A percentile compares a stretch with the other conserved stretches of the same genome.
These are phyloP conservation scores for Betula pendula DNA, from an alignment of 306 rosid genomes.

Conservation along the genomic window DNA sequence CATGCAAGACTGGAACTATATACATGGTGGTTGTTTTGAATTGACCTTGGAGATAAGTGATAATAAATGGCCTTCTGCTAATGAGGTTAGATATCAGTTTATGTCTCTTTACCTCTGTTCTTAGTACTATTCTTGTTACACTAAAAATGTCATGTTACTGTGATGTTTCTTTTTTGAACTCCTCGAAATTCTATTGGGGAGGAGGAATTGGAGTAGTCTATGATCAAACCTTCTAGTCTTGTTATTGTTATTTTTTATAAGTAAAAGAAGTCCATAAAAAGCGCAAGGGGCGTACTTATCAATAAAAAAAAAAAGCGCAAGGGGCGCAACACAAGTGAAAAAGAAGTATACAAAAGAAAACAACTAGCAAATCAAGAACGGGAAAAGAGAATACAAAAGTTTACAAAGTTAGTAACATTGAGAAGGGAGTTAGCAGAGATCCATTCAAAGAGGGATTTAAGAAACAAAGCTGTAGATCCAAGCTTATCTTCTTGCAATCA, in stretches of 20 bases:
- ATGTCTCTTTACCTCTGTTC: neutral
- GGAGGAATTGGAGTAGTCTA: neutral
- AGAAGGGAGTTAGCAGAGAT: too few species aligned
- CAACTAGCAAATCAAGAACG: too few species aligned
- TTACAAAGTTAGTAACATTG: too few species aligned
- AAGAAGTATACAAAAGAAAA: too few species aligned
- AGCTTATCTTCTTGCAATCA: too few species aligned
- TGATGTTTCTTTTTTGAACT: neutral
- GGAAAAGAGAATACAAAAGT: too few species aligned
- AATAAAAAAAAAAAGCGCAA: too few species aligned
- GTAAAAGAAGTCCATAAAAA: too few species aligned
- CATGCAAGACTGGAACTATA: constrained; percentile 99
- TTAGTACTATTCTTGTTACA: neutral
- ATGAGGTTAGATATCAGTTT: constrained; percentile 61
- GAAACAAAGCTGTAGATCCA: too few species aligned
- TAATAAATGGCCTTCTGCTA: constrained; percentile 86
- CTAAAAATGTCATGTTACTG: neutral
- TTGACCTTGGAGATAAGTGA: constrained; percentile 89
- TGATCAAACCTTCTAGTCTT: neutral
- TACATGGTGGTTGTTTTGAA: constrained; percentile 84
- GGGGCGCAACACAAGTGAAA: too few species aligned
- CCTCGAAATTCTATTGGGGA: neutral
- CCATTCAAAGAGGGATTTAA: too few species aligned
- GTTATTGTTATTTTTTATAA: neutral
- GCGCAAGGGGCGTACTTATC: too few species aligned